These are phyloP conservation scores for Porphyrellus cyaneotinctus DNA, from an alignment of 768 basidiomycete genomes.

Conservation along the genomic window DNA sequence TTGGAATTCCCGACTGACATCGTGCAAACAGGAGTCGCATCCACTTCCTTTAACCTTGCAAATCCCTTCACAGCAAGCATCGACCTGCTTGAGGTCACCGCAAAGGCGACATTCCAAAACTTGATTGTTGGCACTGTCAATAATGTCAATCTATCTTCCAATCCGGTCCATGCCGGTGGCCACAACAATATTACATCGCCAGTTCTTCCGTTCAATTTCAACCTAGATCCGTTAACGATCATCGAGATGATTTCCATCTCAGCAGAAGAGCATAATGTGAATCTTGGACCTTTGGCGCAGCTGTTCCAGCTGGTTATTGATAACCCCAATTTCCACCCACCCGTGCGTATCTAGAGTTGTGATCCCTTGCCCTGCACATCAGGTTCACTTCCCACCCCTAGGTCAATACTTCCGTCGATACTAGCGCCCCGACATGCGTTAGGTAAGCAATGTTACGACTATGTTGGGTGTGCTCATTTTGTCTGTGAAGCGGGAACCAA, in stretches of 20 bases:
- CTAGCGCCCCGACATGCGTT: slow-evolving; percentile 50
- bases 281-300: slow-evolving; percentile 55
- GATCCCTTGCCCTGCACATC: neutral
- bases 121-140: slow-evolving; percentile 58
- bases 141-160: slow-evolving; percentile 47
- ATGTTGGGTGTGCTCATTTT: slow-evolving; percentile 2
- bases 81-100: slow-evolving; percentile 52
- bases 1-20: slow-evolving; percentile 62
- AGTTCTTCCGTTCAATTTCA: slow-evolving; percentile 56
- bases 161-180: slow-evolving; percentile 57
- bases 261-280: slow-evolving; percentile 50
- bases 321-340: slow-evolving; percentile 48
- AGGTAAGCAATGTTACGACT: slow-evolving; percentile 36
- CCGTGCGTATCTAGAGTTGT: slow-evolving; percentile 33
- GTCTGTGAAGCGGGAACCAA: slow-evolving; percentile 51
- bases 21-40: slow-evolving; percentile 54
- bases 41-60: slow-evolving; percentile 51
- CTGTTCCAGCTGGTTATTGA: slow-evolving; percentile 52
- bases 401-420: slow-evolving; percentile 55
- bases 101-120: slow-evolving; percentile 52
- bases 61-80: slow-evolving; percentile 75
- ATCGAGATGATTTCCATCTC: slow-evolving; percentile 50
- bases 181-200: slow-evolving; percentile 57
- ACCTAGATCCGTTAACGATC: slow-evolving; percentile 58
- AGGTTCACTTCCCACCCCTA: slow-evolving; percentile 17